These are phyloP conservation scores for Isatis tinctoria DNA, from an alignment of 345 rosid genomes.

Conservation along the genomic window DNA sequence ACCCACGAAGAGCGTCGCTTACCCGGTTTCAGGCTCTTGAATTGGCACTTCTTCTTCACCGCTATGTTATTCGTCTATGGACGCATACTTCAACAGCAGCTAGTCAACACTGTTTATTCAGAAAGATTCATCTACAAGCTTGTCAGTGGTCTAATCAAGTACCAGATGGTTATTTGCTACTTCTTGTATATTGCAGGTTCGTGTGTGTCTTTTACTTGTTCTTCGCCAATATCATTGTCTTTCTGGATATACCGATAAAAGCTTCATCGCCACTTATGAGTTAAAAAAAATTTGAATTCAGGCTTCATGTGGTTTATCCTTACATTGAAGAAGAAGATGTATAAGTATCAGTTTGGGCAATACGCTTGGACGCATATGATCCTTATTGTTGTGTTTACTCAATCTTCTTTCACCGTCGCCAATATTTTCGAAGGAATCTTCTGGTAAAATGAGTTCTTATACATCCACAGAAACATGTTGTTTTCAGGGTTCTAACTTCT, in stretches of 20 bases:
- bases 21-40: slow-evolving; percentile 84
- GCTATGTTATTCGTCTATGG: slow-evolving; percentile 94
- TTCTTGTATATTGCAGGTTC: slow-evolving; percentile 84
- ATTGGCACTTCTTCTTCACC: slow-evolving; percentile 96
- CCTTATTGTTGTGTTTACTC: slow-evolving; percentile 86
- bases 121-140: slow-evolving; percentile 71
- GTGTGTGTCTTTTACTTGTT: neutral
- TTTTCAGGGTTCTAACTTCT: slow-evolving; percentile 24
- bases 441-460: slow-evolving; percentile 47
- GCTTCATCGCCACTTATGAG: neutral
- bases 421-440: slow-evolving; percentile 93
- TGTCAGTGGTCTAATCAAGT: slow-evolving; percentile 81
- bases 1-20: slow-evolving; percentile 68
- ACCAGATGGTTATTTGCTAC: slow-evolving; percentile 86
- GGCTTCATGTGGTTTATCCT: slow-evolving; percentile 98
- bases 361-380: slow-evolving; percentile 99
- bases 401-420: slow-evolving; percentile 87
- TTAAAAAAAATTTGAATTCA: slow-evolving; percentile 16
- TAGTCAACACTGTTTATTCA: slow-evolving; percentile 78
- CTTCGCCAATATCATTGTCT: neutral
- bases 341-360: slow-evolving; percentile 98
- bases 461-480: neutral
- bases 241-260: neutral
- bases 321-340: slow-evolving; percentile 89
- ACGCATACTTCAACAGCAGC: slow-evolving; percentile 82